Conservation (phyloP, 73 alveolate species). For the Blepharisma japonicum region DNA sequence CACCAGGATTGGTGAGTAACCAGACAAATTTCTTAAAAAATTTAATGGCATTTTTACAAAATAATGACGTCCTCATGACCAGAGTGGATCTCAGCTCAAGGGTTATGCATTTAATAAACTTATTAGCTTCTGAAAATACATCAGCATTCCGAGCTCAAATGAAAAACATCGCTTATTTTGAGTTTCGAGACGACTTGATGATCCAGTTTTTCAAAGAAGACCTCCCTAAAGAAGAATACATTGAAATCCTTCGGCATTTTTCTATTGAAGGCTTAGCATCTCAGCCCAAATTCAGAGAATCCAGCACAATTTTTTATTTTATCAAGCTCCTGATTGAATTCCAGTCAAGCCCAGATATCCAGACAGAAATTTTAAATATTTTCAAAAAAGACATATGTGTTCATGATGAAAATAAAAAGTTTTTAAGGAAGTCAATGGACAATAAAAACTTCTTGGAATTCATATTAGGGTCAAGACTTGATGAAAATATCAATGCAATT, state of each 20-base stretch:
- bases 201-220: constrained; percentile 23
- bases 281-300: constrained; percentile 25
- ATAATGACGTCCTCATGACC: not conserved
- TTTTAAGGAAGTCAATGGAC: not conserved
- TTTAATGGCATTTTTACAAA: not conserved
- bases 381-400: constrained; percentile 14
- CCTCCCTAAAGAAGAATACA: not conserved
- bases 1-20: not conserved
- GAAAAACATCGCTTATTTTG: constrained; percentile 5
- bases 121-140: constrained; percentile 13
- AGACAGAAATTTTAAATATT: constrained; percentile 20
- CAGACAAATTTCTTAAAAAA: constrained; percentile 8
- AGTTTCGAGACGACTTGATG: constrained; percentile 16
- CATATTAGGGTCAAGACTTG: not conserved
- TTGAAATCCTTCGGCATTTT: not conserved
- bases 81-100: not conserved
- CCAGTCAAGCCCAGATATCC: constrained; percentile 2
- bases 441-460: constrained; percentile 10
- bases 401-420: constrained; percentile 11
- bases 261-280: not conserved
- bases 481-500: constrained; percentile 7
- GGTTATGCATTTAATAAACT: constrained; percentile 6
- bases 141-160: constrained; percentile 15
- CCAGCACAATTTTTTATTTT: constrained; percentile 6
- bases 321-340: constrained; percentile 6